Percentiles rank a stretch among this genome's conserved stretches.
phyloP scores from a whole-genome alignment of 1,284 basidiomycete genomes.

The Fereydounia khargensis region DNA sequence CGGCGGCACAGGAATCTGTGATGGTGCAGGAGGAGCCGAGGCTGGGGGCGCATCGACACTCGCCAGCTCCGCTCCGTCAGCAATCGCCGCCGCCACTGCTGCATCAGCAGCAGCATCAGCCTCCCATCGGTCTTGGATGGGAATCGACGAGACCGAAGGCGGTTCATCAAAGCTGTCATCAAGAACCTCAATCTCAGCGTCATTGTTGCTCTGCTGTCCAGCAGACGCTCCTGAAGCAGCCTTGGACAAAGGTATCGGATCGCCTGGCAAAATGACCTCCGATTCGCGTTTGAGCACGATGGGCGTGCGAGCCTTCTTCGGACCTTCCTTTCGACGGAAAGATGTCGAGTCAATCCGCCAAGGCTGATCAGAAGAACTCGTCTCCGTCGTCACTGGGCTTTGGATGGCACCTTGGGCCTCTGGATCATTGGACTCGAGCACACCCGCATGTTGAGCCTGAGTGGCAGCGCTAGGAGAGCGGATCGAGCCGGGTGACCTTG shows the following conservation, averaged over 20 bases:
- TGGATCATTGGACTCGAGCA: too few relatives aligned
- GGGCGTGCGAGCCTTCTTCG: slow-evolving; percentile 18
- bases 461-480: too few relatives aligned
- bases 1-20: not conserved
- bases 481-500: slow-evolving; percentile 7
- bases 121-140: not conserved
- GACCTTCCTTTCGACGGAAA: not conserved
- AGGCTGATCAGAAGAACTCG: too few relatives aligned
- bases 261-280: slow-evolving; percentile 21
- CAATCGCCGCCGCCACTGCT: not conserved
- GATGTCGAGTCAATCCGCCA: slow-evolving; percentile 26
- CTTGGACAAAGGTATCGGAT: slow-evolving; percentile 1
- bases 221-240: not conserved
- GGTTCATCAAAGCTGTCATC: not conserved
- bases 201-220: not conserved
- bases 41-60: too few relatives aligned
- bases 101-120: not conserved
- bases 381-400: too few relatives aligned
- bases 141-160: not conserved
- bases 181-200: slow-evolving; percentile 1
- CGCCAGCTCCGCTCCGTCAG: too few relatives aligned
- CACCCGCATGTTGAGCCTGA: too few relatives aligned
- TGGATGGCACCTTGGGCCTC: too few relatives aligned
- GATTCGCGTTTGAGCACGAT: slow-evolving; percentile 32
- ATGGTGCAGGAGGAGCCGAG: not conserved